Conservation (phyloP, 305 asterid species). For the Fraxinus paxiana region DNA sequence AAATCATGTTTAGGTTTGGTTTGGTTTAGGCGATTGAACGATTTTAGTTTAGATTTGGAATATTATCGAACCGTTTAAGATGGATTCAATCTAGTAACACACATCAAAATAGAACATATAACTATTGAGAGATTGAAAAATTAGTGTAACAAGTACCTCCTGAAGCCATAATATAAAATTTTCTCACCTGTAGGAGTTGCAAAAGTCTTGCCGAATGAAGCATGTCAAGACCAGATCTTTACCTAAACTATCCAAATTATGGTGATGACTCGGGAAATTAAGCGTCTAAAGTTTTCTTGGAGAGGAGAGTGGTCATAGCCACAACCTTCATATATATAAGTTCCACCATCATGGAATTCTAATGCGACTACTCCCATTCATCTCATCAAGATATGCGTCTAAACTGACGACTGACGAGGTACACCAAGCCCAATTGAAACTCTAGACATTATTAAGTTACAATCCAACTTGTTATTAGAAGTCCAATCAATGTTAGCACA, state of each 20-base stretch:
- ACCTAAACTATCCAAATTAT: not conserved
- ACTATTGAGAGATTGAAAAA: not conserved
- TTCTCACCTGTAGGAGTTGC: not conserved
- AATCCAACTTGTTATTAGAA: not conserved
- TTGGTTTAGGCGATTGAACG: not conserved
- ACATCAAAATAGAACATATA: not conserved
- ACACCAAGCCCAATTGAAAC: not conserved
- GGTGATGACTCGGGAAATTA: not conserved
- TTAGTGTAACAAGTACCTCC: not conserved
- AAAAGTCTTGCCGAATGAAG: not conserved
- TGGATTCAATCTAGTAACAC: not conserved
- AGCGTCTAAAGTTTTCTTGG: not conserved
- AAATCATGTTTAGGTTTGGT: not conserved
- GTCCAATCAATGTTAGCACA: not conserved
- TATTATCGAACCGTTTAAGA: not conserved
- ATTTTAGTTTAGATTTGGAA: not conserved
- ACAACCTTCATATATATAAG: not conserved
- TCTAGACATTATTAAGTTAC: not conserved
- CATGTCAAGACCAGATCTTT: not conserved
- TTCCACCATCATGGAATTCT: not conserved
- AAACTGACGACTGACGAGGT: not conserved
- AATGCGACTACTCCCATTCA: not conserved
- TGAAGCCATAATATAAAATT: not conserved
- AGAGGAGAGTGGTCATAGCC: not conserved
- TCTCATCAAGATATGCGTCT: not conserved